These are phyloP conservation scores for Phalaenopsis hybrid DNA, from an alignment of 116 monocot genomes.

Conservation along the genomic window DNA sequence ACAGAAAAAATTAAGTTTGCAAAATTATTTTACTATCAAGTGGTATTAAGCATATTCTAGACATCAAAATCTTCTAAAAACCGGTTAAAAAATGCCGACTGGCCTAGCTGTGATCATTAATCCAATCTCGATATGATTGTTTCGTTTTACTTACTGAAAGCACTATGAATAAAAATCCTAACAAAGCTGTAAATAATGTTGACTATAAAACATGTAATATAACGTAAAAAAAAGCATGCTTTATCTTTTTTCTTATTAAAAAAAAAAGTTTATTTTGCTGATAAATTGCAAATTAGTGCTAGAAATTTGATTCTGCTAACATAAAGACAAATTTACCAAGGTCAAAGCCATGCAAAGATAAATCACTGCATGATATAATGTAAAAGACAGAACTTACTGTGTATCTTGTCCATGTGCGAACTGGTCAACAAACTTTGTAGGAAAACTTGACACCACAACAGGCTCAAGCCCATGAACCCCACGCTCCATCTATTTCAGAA, in stretches of 20 bases:
- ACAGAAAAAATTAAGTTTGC: not conserved
- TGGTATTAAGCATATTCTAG: not conserved
- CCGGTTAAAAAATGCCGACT: not conserved
- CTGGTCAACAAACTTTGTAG: conserved; percentile 53
- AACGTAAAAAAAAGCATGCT: too few species aligned
- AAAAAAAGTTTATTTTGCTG: not conserved
- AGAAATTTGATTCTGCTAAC: not conserved
- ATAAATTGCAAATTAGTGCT: not conserved
- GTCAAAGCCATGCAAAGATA: not conserved
- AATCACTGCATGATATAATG: not conserved
- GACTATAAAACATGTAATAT: too few species aligned
- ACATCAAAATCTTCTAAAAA: not conserved
- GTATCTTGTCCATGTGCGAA: conserved; percentile 34
- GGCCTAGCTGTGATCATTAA: not conserved
- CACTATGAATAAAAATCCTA: not conserved
- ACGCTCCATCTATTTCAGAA: conserved; percentile 50
- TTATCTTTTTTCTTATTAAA: too few species aligned
- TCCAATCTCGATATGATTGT: not conserved
- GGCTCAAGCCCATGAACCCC: conserved; percentile 71
- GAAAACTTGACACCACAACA: conserved; percentile 50
- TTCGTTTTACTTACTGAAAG: not conserved
- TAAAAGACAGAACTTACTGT: conserved; percentile 34
- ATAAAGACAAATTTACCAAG: too few species aligned
- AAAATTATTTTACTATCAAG: not conserved
- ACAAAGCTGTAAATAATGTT: too few species aligned